Base-by-base conservation (phyloP, 257 asterid genomes). In the Salvia miltiorrhiza region DNA sequence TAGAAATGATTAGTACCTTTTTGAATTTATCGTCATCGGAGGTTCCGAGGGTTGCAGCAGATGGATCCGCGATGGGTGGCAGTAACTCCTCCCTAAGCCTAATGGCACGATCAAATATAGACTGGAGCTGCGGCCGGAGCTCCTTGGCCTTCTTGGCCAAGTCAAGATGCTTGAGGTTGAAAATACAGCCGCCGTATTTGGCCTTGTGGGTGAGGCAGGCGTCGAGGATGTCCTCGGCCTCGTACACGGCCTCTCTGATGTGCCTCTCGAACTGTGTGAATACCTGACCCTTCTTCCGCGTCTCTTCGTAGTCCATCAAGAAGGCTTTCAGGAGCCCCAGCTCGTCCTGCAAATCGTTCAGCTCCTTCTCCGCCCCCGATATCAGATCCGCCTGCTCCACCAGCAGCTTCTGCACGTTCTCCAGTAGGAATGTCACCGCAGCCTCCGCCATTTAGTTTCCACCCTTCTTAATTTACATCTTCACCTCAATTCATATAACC, bases 371-470 rank as follows among this genome's bases (percentile, higher is more conserved):
- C 45, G 64, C 64, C 1, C 64, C 64, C 45, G 44, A n/a, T 35
- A 58, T 9, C 26, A 58, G 64, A 1, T 4, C 7, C 6, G n/a
- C 14, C n/a, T 58, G 64, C 44, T 58, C 45, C 26, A 8, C 28
- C 28, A 58, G 14, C 26, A 58, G 64, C 63, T 56, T 28, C 63
- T 30, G 21, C 43, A 56, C 63, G 14, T 56, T 2, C 23, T 56
- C 63, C 23, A 58, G 19, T 14, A 58, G 44, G 24, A 58, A 32
- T 32, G 64, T 58, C 8, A 58, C 64, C 9, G 45, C 64, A 4
- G 64, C 23, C 3, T 58, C 64, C 7, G 45, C 64, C 64, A 58
- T 58, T 58, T 45, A n/a, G n/a, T n/a, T n/a, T n/a, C n/a, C n/a
- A n/a, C n/a, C n/a, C n/a, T n/a, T n/a, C n/a, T n/a, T n/a, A n/a